Percentiles rank a stretch among this genome's conserved stretches.
Conservation (phyloP, 2,329 filamentous ascomycete species). For the Cladosporium sp. region DNA sequence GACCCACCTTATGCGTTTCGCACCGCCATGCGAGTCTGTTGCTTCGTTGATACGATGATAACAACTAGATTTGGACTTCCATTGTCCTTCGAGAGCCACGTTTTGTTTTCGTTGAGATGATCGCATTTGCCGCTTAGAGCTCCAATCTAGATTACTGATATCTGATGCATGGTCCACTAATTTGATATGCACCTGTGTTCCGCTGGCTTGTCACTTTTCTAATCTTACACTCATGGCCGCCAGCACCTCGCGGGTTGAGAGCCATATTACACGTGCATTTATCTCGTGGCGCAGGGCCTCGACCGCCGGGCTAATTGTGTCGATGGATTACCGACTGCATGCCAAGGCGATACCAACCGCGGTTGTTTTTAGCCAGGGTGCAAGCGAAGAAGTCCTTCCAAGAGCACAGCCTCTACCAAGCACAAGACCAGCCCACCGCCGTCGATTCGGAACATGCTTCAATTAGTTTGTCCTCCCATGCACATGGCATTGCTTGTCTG, state of each 20-base stretch:
- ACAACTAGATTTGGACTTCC: too few species aligned
- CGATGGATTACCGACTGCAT: background rate
- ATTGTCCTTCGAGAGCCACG: too few species aligned
- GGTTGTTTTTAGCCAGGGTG: background rate
- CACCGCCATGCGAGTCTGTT: too few species aligned
- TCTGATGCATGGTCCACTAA: too few species aligned
- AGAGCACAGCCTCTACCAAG: slow-evolving; percentile 1
- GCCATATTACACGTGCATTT: slow-evolving; percentile 1
- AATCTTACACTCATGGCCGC: background rate
- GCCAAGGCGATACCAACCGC: slow-evolving; percentile 2
- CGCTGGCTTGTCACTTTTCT: too few species aligned
- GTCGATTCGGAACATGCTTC: background rate
- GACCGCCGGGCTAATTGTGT: background rate
- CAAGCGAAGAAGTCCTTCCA: background rate
- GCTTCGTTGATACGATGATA: too few species aligned
- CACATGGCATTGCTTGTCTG: slow-evolving; percentile 8
- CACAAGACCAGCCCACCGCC: background rate
- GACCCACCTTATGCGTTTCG: too few species aligned
- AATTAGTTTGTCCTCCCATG: background rate
- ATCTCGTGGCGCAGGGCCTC: slow-evolving; percentile 5
- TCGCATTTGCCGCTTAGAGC: too few species aligned
- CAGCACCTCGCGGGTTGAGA: background rate
- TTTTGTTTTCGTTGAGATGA: too few species aligned
- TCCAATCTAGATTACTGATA: too few species aligned
- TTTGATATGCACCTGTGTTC: too few species aligned